Evolutionary conservation across 768 basidiomycete genomes (phyloP).

Genomic region (Leccinellum luteum): DNA sequence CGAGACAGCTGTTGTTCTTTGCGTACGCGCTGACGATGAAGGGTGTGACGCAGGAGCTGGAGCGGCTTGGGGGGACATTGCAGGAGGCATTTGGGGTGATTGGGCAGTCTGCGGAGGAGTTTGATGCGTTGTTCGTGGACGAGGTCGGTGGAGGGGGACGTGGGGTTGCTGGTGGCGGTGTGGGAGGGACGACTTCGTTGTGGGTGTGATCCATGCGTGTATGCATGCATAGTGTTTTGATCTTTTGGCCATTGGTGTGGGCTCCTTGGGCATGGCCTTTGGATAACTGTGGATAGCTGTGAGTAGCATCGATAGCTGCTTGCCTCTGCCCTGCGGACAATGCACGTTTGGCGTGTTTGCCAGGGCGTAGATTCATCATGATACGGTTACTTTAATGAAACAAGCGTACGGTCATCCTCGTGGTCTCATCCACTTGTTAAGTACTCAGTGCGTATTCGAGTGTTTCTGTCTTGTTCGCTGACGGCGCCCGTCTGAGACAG

Average conservation of each 20-base stretch:
- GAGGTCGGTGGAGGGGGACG: not conserved
- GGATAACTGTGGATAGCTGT: no score
- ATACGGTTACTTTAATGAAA: conserved; percentile 1
- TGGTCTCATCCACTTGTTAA: not conserved
- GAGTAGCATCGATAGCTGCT: not conserved
- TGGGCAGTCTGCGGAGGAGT: conserved; percentile 76
- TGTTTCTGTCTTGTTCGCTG: not conserved
- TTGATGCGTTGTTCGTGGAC: conserved; percentile 69
- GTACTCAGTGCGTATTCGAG: no score
- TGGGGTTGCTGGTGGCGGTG: not conserved
- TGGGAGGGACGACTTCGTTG: not conserved
- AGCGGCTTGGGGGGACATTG: conserved; percentile 72
- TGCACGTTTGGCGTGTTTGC: conserved; percentile 1
- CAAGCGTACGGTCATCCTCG: conserved; percentile 3
- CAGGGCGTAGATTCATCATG: not conserved
- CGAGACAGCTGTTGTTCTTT: conserved; percentile 86
- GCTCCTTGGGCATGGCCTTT: not conserved
- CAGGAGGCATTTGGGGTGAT: conserved; percentile 94
- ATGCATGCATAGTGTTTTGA: not conserved
- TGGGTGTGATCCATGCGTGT: conserved; percentile 14
- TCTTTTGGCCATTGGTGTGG: conserved; percentile 3
- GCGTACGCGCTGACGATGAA: conserved; percentile 95
- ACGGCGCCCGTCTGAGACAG: not conserved
- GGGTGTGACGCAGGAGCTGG: conserved; percentile 87
- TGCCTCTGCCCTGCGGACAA: conserved; percentile 5